Evolutionary conservation across 768 basidiomycete species (phyloP).

Genomic region (Pisolithus marmoratus): DNA sequence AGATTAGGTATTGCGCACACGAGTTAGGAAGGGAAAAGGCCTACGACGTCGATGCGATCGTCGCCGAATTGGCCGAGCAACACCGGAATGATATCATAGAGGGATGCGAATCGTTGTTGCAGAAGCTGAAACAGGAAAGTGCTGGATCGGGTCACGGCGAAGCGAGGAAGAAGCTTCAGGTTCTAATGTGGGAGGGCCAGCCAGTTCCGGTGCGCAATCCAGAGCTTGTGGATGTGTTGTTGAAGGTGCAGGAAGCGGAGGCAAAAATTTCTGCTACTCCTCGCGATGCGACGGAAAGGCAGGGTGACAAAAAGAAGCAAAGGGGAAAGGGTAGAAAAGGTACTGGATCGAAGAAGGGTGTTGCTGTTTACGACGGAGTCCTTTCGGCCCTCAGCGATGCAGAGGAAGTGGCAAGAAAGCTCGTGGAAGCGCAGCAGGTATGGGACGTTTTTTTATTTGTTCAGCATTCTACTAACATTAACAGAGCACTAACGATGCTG

Average conservation of each 20-base stretch:
- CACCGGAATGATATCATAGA: constrained; percentile 59
- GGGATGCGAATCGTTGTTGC: constrained; percentile 50
- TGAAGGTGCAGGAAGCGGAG: constrained; percentile 79
- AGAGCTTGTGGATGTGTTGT: constrained; percentile 82
- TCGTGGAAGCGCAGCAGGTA: constrained; percentile 84
- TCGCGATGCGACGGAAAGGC: constrained; percentile 19
- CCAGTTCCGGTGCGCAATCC: constrained; percentile 84
- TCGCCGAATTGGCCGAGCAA: constrained; percentile 51
- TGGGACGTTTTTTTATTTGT: constrained; percentile 4
- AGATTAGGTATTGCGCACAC: constrained; percentile 91
- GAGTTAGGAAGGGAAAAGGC: constrained; percentile 72
- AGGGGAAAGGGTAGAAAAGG: constrained; percentile 30
- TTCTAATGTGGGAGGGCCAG: constrained; percentile 74
- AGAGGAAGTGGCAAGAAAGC: constrained; percentile 74
- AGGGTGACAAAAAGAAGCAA: constrained; percentile 28
- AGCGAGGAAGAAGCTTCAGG: constrained; percentile 49
- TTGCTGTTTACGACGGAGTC: constrained; percentile 84
- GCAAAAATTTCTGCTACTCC: constrained; percentile 41
- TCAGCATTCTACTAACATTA: constrained; percentile 1
- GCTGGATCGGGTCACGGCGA: constrained; percentile 29
- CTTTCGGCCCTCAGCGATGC: constrained; percentile 85
- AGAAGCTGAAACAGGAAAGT: constrained; percentile 43
- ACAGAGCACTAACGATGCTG: constrained; percentile 36
- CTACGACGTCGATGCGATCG: constrained; percentile 78
- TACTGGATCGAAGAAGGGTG: constrained; percentile 58